Base-by-base conservation (phyloP, 208 protist species). In the Trypanosoma brucei region DNA sequence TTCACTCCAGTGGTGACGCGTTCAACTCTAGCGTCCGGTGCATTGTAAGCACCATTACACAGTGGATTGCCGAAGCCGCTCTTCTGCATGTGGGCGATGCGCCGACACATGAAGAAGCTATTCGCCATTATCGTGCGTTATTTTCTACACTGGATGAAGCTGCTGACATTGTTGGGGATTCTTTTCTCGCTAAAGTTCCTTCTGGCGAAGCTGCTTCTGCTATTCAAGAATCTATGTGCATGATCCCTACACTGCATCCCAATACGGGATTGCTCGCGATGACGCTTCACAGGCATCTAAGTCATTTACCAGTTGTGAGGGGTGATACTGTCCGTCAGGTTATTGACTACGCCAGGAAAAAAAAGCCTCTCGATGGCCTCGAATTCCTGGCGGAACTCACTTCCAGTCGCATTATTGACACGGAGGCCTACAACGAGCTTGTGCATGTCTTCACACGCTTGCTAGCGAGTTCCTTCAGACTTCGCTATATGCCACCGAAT, bases 401-500 rank as follows among this genome's bases (percentile, higher is more conserved):
- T 37, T 87, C 78, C 62, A 87, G 82, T 14, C 79, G 86, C 57
- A 83, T 95, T 42, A 48, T 89, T 9, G 78, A 81, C 55, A 73
- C 76, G 11, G 54, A 72, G 40, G 75, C 74, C 14, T 95, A 85
- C 67, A 83, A 75, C 61, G 81, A 92, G 9, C 66, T 95, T 36
- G 74, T 88, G 37, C 84, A 81, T 11, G 69, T 71, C 14, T 78
- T 92, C 7, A 65, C 84, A 3, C 62, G 90, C 51, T 44, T 75
- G 0, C 66, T 95, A 48, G 72, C 71, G 14, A 84, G 79, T 22
- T 90, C 70, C 58, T 87, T 91, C 66, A 79, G 76, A 8, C 75
- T 95, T 44, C 72, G 72, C 39, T 84, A 95, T 74, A 75, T 95
- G 61, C 89, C 89, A 7, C 77, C 79, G 5, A 95, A 95, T 59